Conservation (phyloP, 495 filamentous ascomycete species). For the Neurospora cerealis region DNA sequence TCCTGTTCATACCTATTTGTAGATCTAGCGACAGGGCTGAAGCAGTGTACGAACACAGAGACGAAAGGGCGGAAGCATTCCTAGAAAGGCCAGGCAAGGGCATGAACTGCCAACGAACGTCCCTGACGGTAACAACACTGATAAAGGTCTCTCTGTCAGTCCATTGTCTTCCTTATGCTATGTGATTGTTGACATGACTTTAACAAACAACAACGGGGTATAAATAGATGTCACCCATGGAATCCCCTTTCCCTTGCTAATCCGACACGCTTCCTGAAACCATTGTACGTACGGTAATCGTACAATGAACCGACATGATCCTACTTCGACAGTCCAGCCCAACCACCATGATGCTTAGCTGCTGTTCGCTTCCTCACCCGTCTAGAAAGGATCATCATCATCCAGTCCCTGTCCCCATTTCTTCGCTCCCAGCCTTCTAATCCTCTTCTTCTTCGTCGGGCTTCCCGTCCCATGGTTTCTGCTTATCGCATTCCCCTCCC, state of each 20-base stretch:
- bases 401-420: neutral
- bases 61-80: neutral
- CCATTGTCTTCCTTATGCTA: neutral
- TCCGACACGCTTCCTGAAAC: neutral
- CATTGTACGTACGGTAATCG: neutral
- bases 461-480: neutral
- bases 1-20: neutral
- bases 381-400: neutral
- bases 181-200: neutral
- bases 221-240: neutral
- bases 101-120: neutral
- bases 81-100: neutral
- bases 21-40: neutral
- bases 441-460: neutral
- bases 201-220: neutral
- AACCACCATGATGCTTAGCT: neutral
- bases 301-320: neutral
- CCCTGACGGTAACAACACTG: neutral
- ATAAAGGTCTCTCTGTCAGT: neutral
- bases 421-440: neutral
- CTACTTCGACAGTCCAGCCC: neutral
- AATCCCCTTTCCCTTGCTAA: neutral
- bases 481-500: neutral
- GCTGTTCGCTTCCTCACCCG: neutral
- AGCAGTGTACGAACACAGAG: neutral